phyloP scores from a whole-genome alignment of 352 stramenopile genomes.

The Phytophthora ohioensis region DNA sequence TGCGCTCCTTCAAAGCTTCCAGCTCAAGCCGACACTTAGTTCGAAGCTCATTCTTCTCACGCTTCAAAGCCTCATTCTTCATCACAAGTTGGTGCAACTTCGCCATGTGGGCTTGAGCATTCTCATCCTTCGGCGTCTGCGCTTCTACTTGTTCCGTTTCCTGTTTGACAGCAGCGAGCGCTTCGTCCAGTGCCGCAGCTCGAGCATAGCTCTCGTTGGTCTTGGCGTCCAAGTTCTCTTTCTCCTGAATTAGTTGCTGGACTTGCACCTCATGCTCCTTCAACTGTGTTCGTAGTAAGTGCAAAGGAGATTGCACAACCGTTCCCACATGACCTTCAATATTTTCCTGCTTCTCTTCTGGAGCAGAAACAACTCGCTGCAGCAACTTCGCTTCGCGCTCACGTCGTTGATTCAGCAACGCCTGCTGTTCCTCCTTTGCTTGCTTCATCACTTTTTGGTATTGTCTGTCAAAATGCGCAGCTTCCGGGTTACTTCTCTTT shows the following conservation, averaged over 20 bases:
- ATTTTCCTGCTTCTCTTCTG: conserved; percentile 31
- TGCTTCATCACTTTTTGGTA: conserved; percentile 67
- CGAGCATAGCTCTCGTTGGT: conserved; percentile 36
- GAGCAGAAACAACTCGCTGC: conserved; percentile 55
- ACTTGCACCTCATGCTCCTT: conserved; percentile 46
- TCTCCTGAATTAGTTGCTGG: conserved; percentile 56
- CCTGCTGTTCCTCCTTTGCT: conserved; percentile 59
- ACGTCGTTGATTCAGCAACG: conserved; percentile 46
- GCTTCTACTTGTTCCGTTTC: conserved; percentile 51
- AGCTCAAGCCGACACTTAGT: conserved; percentile 54
- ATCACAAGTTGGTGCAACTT: conserved; percentile 49
- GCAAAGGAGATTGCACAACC: conserved; percentile 13
- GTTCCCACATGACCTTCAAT: conserved; percentile 17
- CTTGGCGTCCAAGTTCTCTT: conserved; percentile 48
- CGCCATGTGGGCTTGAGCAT: conserved; percentile 33
- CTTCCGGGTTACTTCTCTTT: conserved; percentile 32
- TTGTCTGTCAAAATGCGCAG: conserved; percentile 64
- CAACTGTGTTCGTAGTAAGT: conserved; percentile 37
- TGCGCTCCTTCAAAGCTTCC: conserved; percentile 40
- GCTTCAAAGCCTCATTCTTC: conserved; percentile 67
- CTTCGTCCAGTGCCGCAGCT: conserved; percentile 37
- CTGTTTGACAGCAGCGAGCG: conserved; percentile 45
- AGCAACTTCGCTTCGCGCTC: conserved; percentile 61
- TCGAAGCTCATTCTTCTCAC: conserved; percentile 58
- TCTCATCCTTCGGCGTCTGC: conserved; percentile 41